These are phyloP conservation scores for Phytophthora nicotianae DNA, from an alignment of 352 stramenopile genomes.

Conservation along the genomic window DNA sequence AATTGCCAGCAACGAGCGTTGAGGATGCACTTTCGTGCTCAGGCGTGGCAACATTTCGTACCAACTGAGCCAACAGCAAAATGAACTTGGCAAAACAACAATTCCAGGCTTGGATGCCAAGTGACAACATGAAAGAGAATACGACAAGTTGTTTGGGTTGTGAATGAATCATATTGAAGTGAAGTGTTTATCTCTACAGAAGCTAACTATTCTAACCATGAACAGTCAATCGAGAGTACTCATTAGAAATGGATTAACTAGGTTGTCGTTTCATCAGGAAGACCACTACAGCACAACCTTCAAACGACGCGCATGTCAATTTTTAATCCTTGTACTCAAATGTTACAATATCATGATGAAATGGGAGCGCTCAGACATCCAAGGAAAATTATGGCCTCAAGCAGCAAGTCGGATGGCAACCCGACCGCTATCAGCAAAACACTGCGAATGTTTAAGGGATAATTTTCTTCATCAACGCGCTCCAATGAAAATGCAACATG, in stretches of 20 bases:
- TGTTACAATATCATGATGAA: background rate
- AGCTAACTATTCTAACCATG: background rate
- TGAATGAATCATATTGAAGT: slow-evolving; percentile 8
- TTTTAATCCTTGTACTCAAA: slow-evolving; percentile 56
- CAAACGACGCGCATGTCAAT: slow-evolving; percentile 77
- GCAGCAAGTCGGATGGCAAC: slow-evolving; percentile 63
- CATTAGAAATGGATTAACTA: slow-evolving; percentile 84
- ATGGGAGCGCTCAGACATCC: slow-evolving; percentile 36
- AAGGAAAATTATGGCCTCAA: slow-evolving; percentile 77
- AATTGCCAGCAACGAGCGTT: slow-evolving; percentile 2
- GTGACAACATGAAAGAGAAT: slow-evolving; percentile 10
- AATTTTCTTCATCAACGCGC: slow-evolving; percentile 78
- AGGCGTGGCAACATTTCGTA: slow-evolving; percentile 27
- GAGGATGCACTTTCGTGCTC: slow-evolving; percentile 31
- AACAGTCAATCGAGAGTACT: slow-evolving; percentile 48
- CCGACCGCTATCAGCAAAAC: slow-evolving; percentile 76
- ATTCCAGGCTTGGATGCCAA: background rate
- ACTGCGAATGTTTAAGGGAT: slow-evolving; percentile 89
- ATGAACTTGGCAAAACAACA: slow-evolving; percentile 6
- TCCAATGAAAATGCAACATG: slow-evolving; percentile 18
- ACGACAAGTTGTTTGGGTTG: slow-evolving; percentile 9
- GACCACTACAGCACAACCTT: slow-evolving; percentile 52
- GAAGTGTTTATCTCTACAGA: slow-evolving; percentile 2
- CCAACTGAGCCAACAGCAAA: background rate
- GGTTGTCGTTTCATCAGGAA: slow-evolving; percentile 80